A percentile compares a stretch with the other conserved stretches of the same genome.
These are phyloP conservation scores for Allomyces javanicus DNA, from an alignment of 192 early-diverging fungal genomes.

Conservation along the genomic window DNA sequence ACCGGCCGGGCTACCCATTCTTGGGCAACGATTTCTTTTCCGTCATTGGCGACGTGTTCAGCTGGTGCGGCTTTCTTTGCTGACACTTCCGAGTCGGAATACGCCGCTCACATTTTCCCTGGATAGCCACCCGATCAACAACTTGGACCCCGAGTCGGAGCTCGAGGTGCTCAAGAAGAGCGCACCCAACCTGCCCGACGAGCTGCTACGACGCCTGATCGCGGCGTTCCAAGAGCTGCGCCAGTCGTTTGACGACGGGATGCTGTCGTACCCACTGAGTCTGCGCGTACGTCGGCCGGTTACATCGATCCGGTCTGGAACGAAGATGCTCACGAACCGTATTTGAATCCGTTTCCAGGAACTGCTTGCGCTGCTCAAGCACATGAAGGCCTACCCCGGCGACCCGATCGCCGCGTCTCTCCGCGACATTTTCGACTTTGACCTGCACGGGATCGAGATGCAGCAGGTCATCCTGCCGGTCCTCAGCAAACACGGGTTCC, in stretches of 20 bases:
- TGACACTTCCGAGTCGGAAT: no score
- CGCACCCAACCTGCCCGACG: conserved; percentile 45
- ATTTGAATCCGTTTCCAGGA: background rate
- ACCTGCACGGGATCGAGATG: conserved; percentile 45
- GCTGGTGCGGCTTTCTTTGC: conserved; percentile 9
- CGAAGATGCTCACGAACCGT: no score
- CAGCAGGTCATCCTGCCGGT: conserved; percentile 17
- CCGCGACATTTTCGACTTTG: conserved; percentile 67
- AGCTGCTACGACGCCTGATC: conserved; percentile 39
- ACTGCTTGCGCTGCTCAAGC: background rate
- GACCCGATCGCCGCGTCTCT: conserved; percentile 46
- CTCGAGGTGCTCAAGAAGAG: conserved; percentile 46
- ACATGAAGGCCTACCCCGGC: conserved; percentile 26
- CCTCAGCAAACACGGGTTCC: background rate
- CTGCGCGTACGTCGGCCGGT: conserved; percentile 44
- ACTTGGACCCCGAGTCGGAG: conserved; percentile 53
- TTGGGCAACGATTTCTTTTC: conserved; percentile 65
- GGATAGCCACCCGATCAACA: conserved; percentile 39
- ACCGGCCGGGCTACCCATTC: conserved; percentile 58
- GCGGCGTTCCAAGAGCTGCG: conserved; percentile 53
- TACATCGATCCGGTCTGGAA: background rate
- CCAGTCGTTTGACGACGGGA: conserved; percentile 47
- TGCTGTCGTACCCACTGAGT: conserved; percentile 59
- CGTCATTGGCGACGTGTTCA: conserved; percentile 59
- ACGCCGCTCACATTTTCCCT: no score